Evolutionary conservation across 495 filamentous ascomycete genomes (phyloP).

Genomic region (Bombardia bombarda): DNA sequence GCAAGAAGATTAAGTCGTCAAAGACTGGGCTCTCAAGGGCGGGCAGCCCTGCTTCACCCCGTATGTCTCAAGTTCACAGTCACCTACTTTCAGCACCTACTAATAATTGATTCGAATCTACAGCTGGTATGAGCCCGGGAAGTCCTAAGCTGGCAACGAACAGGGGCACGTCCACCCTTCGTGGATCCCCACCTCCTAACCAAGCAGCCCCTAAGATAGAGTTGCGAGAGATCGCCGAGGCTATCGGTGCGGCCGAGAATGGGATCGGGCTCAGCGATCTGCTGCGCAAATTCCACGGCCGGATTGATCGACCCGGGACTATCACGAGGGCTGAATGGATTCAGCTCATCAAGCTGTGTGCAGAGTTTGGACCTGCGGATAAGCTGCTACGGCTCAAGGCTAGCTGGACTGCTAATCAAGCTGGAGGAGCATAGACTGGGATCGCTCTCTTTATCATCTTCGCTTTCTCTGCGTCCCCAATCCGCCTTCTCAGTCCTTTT

Average conservation of each 20-base stretch:
- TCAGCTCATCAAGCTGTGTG: constrained; percentile 26
- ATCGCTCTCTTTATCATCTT: no score
- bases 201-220: constrained; percentile 17
- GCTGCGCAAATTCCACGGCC: constrained; percentile 51
- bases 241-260: constrained; percentile 43
- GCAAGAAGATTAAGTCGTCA: constrained; percentile 58
- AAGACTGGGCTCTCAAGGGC: constrained; percentile 28
- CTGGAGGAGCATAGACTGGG: no score
- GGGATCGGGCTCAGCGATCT: constrained; percentile 47
- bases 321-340: constrained; percentile 43
- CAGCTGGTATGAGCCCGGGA: not conserved
- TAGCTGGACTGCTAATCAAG: no score
- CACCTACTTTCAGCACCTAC: constrained; percentile 13
- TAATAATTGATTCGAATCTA: not conserved
- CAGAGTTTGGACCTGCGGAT: constrained; percentile 29
- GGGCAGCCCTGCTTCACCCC: constrained; percentile 40
- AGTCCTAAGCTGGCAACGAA: no score
- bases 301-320: constrained; percentile 42
- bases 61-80: constrained; percentile 46
- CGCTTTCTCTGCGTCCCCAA: no score
- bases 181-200: constrained; percentile 14
- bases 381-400: constrained; percentile 42
- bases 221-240: constrained; percentile 52
- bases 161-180: constrained; percentile 13
- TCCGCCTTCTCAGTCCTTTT: no score